Base-by-base conservation (phyloP, 192 early-diverging fungal species). In the Funneliformis mosseae region DNA sequence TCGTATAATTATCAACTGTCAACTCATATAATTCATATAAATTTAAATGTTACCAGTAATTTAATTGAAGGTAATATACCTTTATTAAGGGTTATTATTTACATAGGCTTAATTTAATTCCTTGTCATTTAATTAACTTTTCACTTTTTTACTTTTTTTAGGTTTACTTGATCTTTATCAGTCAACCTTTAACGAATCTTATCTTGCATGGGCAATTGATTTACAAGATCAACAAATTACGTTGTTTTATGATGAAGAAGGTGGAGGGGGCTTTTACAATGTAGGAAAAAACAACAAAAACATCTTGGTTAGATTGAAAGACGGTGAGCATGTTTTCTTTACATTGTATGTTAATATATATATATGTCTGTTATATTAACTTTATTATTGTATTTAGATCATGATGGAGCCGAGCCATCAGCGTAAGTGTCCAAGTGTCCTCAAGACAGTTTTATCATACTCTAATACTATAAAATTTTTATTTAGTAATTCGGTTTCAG, bases 371-470 rank as follows among this genome's bases (percentile, higher is more conserved):
- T n/a, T 21, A 39, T 39, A 39, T 69, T 21, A 12, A 69, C 2
- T 43, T n/a, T 69, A 12, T 18, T 42, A 2, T 46, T 45, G n/a
- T 23, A 67, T 55, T 12, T 50, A 89, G 91, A 91, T 61, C 88
- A 90, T 76, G 91, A 92, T 86, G 90, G 90, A 12, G 90, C 91
- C 1, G 91, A 92, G 76, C 91, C 91, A 16, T 85, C 90, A 11
- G 59, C 87, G 83, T 86, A 80, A 81, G 83, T 46, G 14, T 6
- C 21, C 33, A 3, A 33, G 3, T 33, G 33, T 33, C 33, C 33
- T 33, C 3, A 33, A 33, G 33, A 33, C 3, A 33, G 33, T 33
- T 33, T 33, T 33, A 33, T 33, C 33, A 33, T 33, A 60, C 27
- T 62, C 55, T 68, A 10, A 45, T 70, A 63, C 45, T 64, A 10